phyloP scores from a whole-genome alignment of 2,329 filamentous ascomycete species.

The Trichoderma sp. region DNA sequence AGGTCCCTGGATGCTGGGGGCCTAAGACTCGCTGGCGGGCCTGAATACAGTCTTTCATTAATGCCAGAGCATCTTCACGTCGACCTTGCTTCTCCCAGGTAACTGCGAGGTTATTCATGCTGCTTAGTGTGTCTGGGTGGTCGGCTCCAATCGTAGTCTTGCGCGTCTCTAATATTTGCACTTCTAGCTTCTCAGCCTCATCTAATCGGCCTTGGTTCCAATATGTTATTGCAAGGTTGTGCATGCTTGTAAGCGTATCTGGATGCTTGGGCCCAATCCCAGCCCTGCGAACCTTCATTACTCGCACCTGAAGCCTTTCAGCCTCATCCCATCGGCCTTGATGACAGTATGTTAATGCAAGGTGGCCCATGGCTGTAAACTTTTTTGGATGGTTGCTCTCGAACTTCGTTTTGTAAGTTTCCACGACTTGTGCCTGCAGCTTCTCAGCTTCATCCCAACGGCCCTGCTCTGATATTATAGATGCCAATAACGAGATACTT shows the following conservation, averaged over 20 bases:
- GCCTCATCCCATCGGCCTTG: constrained; percentile 20
- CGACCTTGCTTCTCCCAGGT: not conserved
- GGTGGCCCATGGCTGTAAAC: constrained; percentile 3
- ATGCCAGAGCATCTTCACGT: not conserved
- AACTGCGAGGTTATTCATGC: not conserved
- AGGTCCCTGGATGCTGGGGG: not conserved
- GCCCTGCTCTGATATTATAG: fast-evolving
- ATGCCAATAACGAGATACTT: not conserved
- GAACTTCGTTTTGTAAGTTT: not conserved
- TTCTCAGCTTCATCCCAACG: constrained; percentile 17
- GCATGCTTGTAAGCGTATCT: not conserved
- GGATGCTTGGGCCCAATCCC: no score
- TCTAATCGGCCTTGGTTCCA: not conserved
- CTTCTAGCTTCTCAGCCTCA: not conserved
- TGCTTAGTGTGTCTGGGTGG: not conserved
- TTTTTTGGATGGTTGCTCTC: not conserved
- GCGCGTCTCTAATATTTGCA: not conserved
- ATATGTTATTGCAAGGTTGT: not conserved
- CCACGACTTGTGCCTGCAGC: not conserved
- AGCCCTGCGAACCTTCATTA: fast-evolving
- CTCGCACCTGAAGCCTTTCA: not conserved
- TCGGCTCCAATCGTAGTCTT: not conserved
- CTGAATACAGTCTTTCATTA: not conserved
- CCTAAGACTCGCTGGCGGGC: not conserved
- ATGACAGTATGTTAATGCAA: constrained; percentile 20